Evolutionary conservation across 495 filamentous ascomycete species (phyloP).

Genomic region (Extremus antarcticus): DNA sequence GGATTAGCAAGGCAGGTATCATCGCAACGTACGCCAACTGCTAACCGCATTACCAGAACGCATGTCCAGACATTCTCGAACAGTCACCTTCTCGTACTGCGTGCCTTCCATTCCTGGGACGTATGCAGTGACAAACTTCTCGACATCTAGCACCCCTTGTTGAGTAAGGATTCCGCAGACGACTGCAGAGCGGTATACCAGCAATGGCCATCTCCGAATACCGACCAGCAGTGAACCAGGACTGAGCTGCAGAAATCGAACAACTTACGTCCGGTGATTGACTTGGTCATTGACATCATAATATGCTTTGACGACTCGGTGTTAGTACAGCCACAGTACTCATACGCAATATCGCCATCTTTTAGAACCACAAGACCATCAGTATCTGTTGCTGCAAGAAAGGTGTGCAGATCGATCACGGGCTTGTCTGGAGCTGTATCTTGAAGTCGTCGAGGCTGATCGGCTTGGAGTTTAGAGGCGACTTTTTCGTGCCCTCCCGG

Average conservation of each 20-base stretch:
- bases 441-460: constrained; percentile 7
- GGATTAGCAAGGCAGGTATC: too few relatives aligned
- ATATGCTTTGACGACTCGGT: constrained; percentile 3
- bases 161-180: constrained; percentile 7
- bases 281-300: constrained; percentile 14
- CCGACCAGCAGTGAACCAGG: too few relatives aligned
- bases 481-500: not conserved
- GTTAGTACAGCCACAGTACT: constrained; percentile 9
- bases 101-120: not conserved
- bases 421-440: not conserved
- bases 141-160: constrained; percentile 7
- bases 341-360: constrained; percentile 6
- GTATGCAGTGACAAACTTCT: constrained; percentile 3
- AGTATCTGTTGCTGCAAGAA: constrained; percentile 3
- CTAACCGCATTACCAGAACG: not conserved
- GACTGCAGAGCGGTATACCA: too few relatives aligned
- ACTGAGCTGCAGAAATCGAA: too few relatives aligned
- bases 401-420: constrained; percentile 1
- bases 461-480: not conserved
- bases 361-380: constrained; percentile 14
- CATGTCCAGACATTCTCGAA: constrained; percentile 14
- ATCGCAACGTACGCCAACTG: too few relatives aligned
- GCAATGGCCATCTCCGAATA: too few relatives aligned
- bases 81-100: constrained; percentile 5
- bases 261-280: constrained; percentile 10